phyloP scores from a whole-genome alignment of 2,329 filamentous ascomycete genomes.

The Xylaria multiplex region DNA sequence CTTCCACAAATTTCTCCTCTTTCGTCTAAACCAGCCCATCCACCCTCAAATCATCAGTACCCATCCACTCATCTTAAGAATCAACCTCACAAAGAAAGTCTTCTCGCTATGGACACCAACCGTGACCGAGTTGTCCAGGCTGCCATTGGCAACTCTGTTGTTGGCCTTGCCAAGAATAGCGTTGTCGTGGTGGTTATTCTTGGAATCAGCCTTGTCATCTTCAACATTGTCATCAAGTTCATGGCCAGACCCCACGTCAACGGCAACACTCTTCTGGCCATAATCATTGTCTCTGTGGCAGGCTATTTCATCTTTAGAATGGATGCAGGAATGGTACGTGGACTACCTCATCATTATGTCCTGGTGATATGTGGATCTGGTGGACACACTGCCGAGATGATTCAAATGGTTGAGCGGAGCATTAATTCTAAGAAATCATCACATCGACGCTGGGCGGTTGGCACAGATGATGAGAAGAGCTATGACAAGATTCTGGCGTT shows the following conservation, averaged over 20 bases:
- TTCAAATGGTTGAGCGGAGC: constrained; percentile 77
- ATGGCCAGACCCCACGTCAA: constrained; percentile 1
- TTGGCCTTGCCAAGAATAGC: constrained; percentile 9
- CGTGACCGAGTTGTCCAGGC: constrained; percentile 25
- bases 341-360: constrained; percentile 59
- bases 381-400: constrained; percentile 95
- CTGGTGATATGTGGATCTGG: constrained; percentile 90
- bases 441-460: constrained; percentile 84
- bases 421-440: constrained; percentile 61
- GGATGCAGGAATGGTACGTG: constrained; percentile 30
- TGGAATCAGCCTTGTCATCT: neutral
- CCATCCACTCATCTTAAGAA: constrained; percentile 17
- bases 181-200: constrained; percentile 12
- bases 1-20: neutral
- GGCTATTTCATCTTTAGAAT: constrained; percentile 14
- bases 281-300: constrained; percentile 9
- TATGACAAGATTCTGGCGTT: constrained; percentile 71
- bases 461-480: constrained; percentile 79
- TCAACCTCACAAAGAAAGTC: constrained; percentile 33
- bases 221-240: constrained; percentile 2
- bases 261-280: neutral
- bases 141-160: constrained; percentile 19
- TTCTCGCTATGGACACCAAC: constrained; percentile 38
- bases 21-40: constrained; percentile 1
- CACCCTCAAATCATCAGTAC: constrained; percentile 4